Base-by-base conservation (phyloP, 192 early-diverging fungal species). In the Umbelopsis sp. region DNA sequence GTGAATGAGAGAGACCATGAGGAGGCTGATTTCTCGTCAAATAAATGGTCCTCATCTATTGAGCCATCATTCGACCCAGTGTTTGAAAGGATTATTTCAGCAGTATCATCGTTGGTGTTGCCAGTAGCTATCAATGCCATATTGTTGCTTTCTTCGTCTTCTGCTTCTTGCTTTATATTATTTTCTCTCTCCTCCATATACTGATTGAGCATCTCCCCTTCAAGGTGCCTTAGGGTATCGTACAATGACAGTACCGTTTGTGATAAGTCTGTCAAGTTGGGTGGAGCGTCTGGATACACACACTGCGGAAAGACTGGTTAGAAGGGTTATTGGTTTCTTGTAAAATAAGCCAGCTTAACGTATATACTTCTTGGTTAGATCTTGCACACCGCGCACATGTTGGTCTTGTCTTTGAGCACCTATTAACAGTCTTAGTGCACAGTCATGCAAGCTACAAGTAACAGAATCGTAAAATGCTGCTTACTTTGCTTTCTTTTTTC, bases 401-500 rank as follows among this genome's bases (percentile, higher is more conserved):
- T 11, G 77, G 77, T 22, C 77, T 45, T 50, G 77, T 78, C 22
- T 78, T 78, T 69, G 77, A 78, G 53, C 77, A 78, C 70, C 77
- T 62, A 31, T 78, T 68, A 74, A 26, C 56, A 34, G 4, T 4
- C 8, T 31, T 22, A 68, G 44, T 22, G 36, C 9, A 24, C 36
- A 16, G 26, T 20, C 7, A 4, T 62, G 31, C 29, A 53, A 12
- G 22, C 51, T 12, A 62, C 11, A 34, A 62, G 12, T 10, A 26
- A 25, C 52, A 3, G 12, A 25, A 25, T 21, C 22, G 1, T 21
- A 2, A 12, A 7, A 9, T n/a, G 12, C n/a, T 26, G 10, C 43
- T 73, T 73, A 73, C 77, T 78, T 78, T 70, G 77, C 77, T 74
- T 78, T 78, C 68, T 78, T 78, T 66, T 78, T 78, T 56, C 77